A percentile compares a stretch with the other conserved stretches of the same genome.
Conservation (phyloP, 176 grass and related monocot species). For the Oryza punctata region DNA sequence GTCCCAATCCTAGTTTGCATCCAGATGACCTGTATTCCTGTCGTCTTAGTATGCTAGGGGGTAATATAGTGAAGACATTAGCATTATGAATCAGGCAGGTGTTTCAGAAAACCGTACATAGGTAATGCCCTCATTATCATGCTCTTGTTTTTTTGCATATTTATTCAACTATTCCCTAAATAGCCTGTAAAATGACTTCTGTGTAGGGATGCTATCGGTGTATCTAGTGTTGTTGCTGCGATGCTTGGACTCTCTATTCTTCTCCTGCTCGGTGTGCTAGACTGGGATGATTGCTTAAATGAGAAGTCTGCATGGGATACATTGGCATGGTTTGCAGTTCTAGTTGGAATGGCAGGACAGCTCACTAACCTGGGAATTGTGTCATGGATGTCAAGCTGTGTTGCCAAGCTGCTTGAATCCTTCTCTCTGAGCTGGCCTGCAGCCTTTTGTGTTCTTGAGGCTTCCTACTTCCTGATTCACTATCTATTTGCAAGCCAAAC, state of each 20-base stretch:
- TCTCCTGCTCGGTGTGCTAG: constrained; percentile 77
- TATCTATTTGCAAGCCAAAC: constrained; percentile 94
- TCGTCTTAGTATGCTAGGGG: background rate
- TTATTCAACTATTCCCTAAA: background rate
- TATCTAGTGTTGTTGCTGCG: constrained; percentile 80
- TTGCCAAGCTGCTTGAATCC: constrained; percentile 66
- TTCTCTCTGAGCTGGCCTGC: constrained; percentile 74
- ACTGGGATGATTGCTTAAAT: constrained; percentile 89
- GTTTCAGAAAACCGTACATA: constrained; percentile 13
- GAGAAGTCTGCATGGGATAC: constrained; percentile 96
- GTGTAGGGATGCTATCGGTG: constrained; percentile 62
- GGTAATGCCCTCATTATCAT: background rate
- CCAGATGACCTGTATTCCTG: background rate
- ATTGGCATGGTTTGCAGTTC: constrained; percentile 77
- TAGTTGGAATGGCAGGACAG: constrained; percentile 87
- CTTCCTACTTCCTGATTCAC: constrained; percentile 80
- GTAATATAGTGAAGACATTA: constrained; percentile 15
- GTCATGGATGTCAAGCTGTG: constrained; percentile 79
- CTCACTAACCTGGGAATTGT: constrained; percentile 82
- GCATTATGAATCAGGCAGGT: background rate
- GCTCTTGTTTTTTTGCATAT: background rate
- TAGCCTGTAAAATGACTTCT: constrained; percentile 14
- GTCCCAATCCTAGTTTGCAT: background rate
- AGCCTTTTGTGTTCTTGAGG: constrained; percentile 73
- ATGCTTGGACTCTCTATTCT: constrained; percentile 94